phyloP scores from a whole-genome alignment of 306 rosid genomes.

The Ormosia emarginata region DNA sequence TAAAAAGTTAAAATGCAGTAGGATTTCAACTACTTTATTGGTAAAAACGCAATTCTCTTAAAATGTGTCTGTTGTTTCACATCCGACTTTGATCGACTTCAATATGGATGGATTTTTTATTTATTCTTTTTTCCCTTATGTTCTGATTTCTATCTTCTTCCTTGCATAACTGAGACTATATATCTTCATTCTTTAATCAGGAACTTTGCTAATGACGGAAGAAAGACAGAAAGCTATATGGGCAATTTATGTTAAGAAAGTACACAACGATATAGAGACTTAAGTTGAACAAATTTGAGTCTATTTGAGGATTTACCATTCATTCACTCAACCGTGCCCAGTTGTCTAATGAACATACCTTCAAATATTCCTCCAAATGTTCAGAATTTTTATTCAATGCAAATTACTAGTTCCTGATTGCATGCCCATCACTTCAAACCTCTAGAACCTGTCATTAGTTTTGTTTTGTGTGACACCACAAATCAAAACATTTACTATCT shows the following conservation, averaged over 20 bases:
- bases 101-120: background rate
- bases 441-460: background rate
- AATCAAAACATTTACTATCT: background rate
- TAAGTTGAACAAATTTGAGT: background rate
- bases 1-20: too few relatives aligned
- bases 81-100: background rate
- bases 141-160: too few relatives aligned
- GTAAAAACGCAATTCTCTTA: background rate
- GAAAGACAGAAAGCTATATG: conserved; percentile 82
- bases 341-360: too few relatives aligned
- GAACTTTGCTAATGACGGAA: conserved; percentile 77
- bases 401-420: too few relatives aligned
- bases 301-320: too few relatives aligned
- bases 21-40: background rate
- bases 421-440: too few relatives aligned
- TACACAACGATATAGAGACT: background rate
- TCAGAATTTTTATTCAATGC: too few relatives aligned
- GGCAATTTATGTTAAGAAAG: conserved; percentile 82
- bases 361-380: too few relatives aligned
- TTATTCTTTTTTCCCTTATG: background rate
- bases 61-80: background rate
- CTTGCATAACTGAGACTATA: background rate
- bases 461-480: too few relatives aligned
- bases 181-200: conserved; percentile 26
- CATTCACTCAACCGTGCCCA: too few relatives aligned